Conservation (phyloP, 768 basidiomycete species). For the Grammothele lineata region DNA sequence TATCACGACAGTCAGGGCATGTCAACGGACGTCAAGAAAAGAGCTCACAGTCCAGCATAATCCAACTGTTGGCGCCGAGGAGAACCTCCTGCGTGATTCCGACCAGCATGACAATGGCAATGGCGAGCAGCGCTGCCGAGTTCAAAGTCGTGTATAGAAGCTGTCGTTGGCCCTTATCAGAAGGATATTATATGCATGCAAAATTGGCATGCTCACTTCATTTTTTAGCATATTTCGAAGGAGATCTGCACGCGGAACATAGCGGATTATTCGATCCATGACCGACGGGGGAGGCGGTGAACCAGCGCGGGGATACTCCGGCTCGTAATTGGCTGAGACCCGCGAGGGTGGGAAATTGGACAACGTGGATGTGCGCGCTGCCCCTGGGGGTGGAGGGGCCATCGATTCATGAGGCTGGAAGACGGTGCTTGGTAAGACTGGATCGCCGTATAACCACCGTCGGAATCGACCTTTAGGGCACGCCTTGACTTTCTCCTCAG, state of each 20-base stretch:
- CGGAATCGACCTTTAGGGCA: too few species aligned
- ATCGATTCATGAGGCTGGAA: conserved; percentile 6
- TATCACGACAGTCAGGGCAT: conserved; percentile 21
- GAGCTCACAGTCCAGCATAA: conserved; percentile 48
- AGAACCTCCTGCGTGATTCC: conserved; percentile 45
- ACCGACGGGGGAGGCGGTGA: conserved; percentile 13
- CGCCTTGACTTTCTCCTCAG: too few species aligned
- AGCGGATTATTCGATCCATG: conserved; percentile 41
- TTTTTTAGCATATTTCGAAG: conserved; percentile 56
- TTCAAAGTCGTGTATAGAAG: conserved; percentile 53
- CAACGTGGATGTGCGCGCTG: too few species aligned
- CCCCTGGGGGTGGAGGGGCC: too few species aligned
- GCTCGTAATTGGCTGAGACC: conserved; percentile 1
- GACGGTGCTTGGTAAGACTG: conserved; percentile 10
- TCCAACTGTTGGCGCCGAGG: conserved; percentile 48
- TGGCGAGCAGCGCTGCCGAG: conserved; percentile 43
- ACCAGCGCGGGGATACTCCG: conserved; percentile 8
- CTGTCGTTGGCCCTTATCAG: conserved; percentile 25
- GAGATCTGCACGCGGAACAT: conserved; percentile 49
- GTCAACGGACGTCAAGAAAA: neutral
- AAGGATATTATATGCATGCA: neutral
- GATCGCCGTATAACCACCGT: conserved; percentile 10
- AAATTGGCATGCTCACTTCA: conserved; percentile 42
- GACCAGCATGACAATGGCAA: conserved; percentile 45
- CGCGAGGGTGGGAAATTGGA: conserved; percentile 11